phyloP scores from a whole-genome alignment of 176 grass and related monocot species.

The Phyllostachys edulis region DNA sequence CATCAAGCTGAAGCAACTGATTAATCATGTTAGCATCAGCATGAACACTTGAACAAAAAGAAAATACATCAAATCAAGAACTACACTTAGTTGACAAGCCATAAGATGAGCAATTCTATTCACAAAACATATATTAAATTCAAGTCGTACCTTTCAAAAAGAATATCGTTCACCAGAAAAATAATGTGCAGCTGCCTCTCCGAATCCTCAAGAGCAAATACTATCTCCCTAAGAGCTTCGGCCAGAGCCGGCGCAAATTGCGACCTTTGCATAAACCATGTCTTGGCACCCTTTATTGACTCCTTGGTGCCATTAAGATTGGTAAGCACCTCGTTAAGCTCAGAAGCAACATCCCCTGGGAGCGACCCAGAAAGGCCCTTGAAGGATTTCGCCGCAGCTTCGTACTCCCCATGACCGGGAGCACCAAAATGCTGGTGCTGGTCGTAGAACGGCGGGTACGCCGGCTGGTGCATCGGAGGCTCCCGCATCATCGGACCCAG shows the following conservation, averaged over 20 bases:
- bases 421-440: slow-evolving; percentile 61
- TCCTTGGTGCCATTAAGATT: slow-evolving; percentile 94
- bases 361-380: slow-evolving; percentile 71
- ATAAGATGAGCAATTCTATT: background rate
- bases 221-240: slow-evolving; percentile 75
- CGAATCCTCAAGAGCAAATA: slow-evolving; percentile 80
- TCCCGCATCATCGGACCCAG: slow-evolving; percentile 44
- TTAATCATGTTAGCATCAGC: background rate
- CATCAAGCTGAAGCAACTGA: background rate
- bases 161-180: slow-evolving; percentile 95
- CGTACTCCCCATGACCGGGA: slow-evolving; percentile 54
- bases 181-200: slow-evolving; percentile 94
- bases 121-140: background rate
- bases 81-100: background rate
- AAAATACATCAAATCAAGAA: background rate
- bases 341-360: slow-evolving; percentile 76
- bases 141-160: slow-evolving; percentile 77
- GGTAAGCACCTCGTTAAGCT: slow-evolving; percentile 63
- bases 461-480: slow-evolving; percentile 56
- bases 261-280: slow-evolving; percentile 86
- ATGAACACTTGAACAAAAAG: background rate
- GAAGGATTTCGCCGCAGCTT: slow-evolving; percentile 51
- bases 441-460: slow-evolving; percentile 70
- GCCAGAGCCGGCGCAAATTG: slow-evolving; percentile 74
- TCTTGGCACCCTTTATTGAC: slow-evolving; percentile 92